Evolutionary conservation across 176 grass and related monocot species (phyloP).

Genomic region (Elaeis guineensis): DNA sequence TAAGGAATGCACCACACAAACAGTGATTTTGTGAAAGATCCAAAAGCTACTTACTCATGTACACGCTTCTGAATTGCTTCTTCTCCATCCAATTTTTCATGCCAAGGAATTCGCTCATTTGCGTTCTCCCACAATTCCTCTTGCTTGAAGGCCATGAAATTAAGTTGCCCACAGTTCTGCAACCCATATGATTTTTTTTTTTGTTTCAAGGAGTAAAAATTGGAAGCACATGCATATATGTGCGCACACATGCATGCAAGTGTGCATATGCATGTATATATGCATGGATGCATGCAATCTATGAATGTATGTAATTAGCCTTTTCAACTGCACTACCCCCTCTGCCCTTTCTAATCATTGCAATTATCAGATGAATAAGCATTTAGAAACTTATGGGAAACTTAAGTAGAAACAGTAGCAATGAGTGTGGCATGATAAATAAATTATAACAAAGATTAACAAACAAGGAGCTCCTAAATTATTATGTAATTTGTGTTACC

Average conservation of each 20-base stretch:
- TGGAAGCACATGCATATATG: too few relatives aligned
- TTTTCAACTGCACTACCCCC: too few relatives aligned
- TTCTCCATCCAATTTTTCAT: slow-evolving; percentile 86
- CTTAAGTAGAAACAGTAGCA: too few relatives aligned
- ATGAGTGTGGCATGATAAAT: too few relatives aligned
- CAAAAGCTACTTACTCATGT: slow-evolving; percentile 71
- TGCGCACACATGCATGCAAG: too few relatives aligned
- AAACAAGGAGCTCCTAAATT: slow-evolving; percentile 16
- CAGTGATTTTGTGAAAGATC: slow-evolving; percentile 5
- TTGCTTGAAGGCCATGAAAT: slow-evolving; percentile 74
- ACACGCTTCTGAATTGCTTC: slow-evolving; percentile 96
- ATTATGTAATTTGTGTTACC: slow-evolving; percentile 23
- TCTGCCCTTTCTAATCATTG: too few relatives aligned
- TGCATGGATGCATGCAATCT: too few relatives aligned
- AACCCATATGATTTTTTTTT: slow-evolving; percentile 6
- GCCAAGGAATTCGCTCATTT: slow-evolving; percentile 95
- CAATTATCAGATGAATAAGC: too few relatives aligned
- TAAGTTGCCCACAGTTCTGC: slow-evolving; percentile 72
- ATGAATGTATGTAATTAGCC: too few relatives aligned
- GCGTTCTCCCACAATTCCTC: slow-evolving; percentile 85
- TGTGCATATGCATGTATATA: too few relatives aligned
- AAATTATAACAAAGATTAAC: neutral
- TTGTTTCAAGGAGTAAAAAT: neutral
- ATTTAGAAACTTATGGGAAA: too few relatives aligned
- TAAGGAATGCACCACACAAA: too few relatives aligned